These are phyloP conservation scores for Starmerella bombi DNA, from an alignment of 805 yeast species.

Conservation along the genomic window DNA sequence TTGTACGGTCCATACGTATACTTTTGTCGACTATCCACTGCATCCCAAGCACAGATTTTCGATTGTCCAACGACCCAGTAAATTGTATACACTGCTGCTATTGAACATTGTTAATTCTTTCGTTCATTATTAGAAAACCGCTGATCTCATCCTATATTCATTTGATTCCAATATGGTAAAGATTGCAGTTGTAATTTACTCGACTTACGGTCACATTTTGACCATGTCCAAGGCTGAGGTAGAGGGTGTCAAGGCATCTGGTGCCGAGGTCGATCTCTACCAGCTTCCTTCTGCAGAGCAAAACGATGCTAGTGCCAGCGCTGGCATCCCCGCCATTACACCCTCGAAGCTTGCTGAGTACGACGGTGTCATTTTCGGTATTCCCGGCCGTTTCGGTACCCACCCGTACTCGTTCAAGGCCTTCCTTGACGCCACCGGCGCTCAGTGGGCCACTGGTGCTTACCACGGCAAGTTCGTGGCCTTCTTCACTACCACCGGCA, in stretches of 20 bases:
- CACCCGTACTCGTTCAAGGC: conserved; percentile 66
- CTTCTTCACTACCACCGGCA: conserved; percentile 58
- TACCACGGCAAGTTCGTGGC: conserved; percentile 64
- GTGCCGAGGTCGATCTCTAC: conserved; percentile 52
- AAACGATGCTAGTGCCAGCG: conserved; percentile 37
- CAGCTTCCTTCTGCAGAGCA: conserved; percentile 48
- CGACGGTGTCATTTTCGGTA: conserved; percentile 75
- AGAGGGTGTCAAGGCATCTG: conserved; percentile 57
- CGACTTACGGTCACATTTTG: conserved; percentile 66
- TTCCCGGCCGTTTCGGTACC: conserved; percentile 77
- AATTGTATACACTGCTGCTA: neutral
- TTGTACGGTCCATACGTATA: too few relatives aligned
- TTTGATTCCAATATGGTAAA: conserved; percentile 18
- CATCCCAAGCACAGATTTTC: too few relatives aligned
- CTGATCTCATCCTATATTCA: neutral
- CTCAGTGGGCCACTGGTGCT: conserved; percentile 64
- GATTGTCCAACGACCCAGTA: too few relatives aligned
- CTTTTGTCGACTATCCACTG: too few relatives aligned
- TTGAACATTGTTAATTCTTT: neutral
- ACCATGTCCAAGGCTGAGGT: conserved; percentile 53
- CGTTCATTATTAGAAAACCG: neutral
- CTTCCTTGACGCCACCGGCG: conserved; percentile 69
- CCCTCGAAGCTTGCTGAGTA: conserved; percentile 43
- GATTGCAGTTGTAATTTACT: conserved; percentile 48
- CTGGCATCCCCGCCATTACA: conserved; percentile 43